These are phyloP conservation scores for Persicaria tinctoria DNA, from an alignment of 148 eudicot species.

Conservation along the genomic window DNA sequence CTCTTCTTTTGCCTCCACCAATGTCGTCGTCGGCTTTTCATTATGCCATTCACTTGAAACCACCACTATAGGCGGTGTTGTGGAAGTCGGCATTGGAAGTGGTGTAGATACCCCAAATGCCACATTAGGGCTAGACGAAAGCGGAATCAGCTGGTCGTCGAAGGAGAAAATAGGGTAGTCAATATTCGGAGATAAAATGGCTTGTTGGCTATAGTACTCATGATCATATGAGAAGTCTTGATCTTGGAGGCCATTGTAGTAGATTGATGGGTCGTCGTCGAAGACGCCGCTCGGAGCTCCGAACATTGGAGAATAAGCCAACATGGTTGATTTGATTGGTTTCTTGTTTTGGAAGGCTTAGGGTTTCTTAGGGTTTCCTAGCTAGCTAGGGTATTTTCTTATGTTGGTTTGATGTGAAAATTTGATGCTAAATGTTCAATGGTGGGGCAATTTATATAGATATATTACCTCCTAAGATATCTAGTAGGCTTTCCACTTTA, in stretches of 20 bases:
- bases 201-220: neutral
- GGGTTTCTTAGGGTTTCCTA: slow-evolving; percentile 5
- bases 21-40: no score
- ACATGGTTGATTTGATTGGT: neutral
- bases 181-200: no score
- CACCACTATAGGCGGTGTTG: neutral
- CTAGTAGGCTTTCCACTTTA: neutral
- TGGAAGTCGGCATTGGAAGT: neutral
- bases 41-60: neutral
- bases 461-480: neutral
- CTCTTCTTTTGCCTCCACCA: neutral
- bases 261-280: neutral
- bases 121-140: neutral
- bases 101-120: neutral
- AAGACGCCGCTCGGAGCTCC: neutral
- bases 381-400: neutral
- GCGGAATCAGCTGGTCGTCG: neutral
- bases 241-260: neutral
- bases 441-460: neutral
- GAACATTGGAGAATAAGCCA: slow-evolving; percentile 3
- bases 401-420: neutral
- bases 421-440: neutral
- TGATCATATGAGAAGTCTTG: neutral
- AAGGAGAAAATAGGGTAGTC: neutral
- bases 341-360: neutral